phyloP scores from a whole-genome alignment of 2,329 filamentous ascomycete species.

The Arthrobotrys pseudoclavata region DNA sequence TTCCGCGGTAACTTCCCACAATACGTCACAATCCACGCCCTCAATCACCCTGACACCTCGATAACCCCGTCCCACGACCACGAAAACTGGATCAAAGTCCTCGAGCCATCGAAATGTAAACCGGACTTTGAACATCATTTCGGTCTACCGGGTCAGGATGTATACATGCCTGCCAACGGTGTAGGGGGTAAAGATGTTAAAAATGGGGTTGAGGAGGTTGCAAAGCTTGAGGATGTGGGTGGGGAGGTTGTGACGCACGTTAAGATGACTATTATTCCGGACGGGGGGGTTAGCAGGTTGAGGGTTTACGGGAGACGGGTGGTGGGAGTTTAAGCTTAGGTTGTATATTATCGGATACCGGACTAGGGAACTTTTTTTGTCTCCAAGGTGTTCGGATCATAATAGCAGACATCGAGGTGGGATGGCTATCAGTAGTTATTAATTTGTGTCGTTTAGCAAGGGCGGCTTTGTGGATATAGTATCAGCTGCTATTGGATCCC shows the following conservation, averaged over 20 bases:
- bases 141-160: constrained; percentile 34
- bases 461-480: constrained; percentile 1
- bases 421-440: background rate
- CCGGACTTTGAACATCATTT: constrained; percentile 52
- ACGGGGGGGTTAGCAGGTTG: constrained; percentile 91
- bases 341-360: background rate
- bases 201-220: constrained; percentile 63
- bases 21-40: constrained; percentile 76
- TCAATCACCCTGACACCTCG: constrained; percentile 64
- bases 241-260: constrained; percentile 79
- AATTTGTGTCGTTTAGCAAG: background rate
- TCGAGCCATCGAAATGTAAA: constrained; percentile 68
- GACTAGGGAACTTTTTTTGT: too few species aligned
- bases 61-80: constrained; percentile 41
- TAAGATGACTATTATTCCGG: constrained; percentile 92
- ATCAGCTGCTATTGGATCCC: constrained; percentile 3
- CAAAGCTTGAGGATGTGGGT: constrained; percentile 64
- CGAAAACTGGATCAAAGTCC: constrained; percentile 69
- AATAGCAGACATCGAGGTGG: too few species aligned
- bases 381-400: too few species aligned
- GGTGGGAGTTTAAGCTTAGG: background rate
- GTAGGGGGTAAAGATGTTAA: background rate
- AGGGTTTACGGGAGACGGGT: constrained; percentile 78
- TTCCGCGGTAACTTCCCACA: constrained; percentile 88
- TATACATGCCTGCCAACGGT: constrained; percentile 62